phyloP scores from a whole-genome alignment of 441 rosid species.

The Daphne laureola region DNA sequence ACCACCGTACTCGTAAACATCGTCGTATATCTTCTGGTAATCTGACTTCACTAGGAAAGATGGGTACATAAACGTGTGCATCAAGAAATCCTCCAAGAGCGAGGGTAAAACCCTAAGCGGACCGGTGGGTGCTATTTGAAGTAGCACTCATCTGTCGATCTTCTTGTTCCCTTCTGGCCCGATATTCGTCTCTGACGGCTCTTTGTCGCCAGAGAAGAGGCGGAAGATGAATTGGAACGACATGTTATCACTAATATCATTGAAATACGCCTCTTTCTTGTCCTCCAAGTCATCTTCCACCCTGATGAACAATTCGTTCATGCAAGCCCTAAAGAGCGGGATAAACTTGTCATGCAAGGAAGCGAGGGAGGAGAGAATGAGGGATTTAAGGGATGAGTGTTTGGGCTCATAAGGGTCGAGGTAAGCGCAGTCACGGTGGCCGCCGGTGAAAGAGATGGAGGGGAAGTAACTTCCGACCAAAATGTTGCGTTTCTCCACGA shows the following conservation, averaged over 20 bases:
- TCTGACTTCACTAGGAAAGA: slow-evolving; percentile 12
- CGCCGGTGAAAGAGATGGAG: slow-evolving; percentile 33
- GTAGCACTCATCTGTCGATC: slow-evolving; percentile 17
- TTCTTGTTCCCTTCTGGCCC: slow-evolving; percentile 14
- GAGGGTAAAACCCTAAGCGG: slow-evolving; percentile 18
- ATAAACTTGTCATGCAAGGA: slow-evolving; percentile 20
- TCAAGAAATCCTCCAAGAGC: slow-evolving; percentile 15
- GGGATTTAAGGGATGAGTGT: slow-evolving; percentile 30
- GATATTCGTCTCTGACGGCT: slow-evolving; percentile 15
- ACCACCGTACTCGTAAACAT: slow-evolving; percentile 7
- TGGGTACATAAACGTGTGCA: slow-evolving; percentile 24
- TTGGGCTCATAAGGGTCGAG: slow-evolving; percentile 43
- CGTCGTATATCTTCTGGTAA: slow-evolving; percentile 19
- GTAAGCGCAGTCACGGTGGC: slow-evolving; percentile 30
- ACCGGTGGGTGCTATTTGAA: slow-evolving; percentile 21
- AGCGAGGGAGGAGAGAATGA: slow-evolving; percentile 19
- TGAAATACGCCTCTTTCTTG: slow-evolving; percentile 16
- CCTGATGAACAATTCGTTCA: slow-evolving; percentile 19
- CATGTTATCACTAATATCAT: slow-evolving; percentile 9
- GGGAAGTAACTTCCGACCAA: slow-evolving; percentile 44
- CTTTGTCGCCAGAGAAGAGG: slow-evolving; percentile 10
- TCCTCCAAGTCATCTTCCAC: slow-evolving; percentile 21
- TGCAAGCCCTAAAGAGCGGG: slow-evolving; percentile 21
- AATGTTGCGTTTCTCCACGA: slow-evolving; percentile 39
- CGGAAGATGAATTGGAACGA: slow-evolving; percentile 22